These are phyloP conservation scores for Globisporangium paddicum DNA, from an alignment of 352 stramenopile species.

Conservation along the genomic window DNA sequence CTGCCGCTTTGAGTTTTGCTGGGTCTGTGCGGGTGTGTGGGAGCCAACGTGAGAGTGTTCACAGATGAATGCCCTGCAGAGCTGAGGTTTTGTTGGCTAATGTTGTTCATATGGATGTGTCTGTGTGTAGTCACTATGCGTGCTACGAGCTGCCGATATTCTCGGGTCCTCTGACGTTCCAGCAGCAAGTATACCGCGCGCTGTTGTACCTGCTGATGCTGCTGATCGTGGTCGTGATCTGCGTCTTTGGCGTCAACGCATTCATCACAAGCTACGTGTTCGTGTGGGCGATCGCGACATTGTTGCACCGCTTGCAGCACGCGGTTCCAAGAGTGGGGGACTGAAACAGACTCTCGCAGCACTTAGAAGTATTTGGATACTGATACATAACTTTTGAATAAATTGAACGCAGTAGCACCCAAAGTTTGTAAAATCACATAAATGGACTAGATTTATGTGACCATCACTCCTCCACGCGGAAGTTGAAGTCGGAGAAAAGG, in stretches of 20 bases:
- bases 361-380: too few relatives aligned
- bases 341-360: neutral
- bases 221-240: slow-evolving; percentile 47
- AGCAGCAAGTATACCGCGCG: slow-evolving; percentile 25
- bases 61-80: slow-evolving; percentile 5
- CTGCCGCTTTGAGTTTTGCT: slow-evolving; percentile 18
- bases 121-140: slow-evolving; percentile 43
- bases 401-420: neutral
- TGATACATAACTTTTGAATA: neutral
- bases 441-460: neutral
- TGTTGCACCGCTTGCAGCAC: slow-evolving; percentile 6
- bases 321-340: neutral
- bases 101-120: neutral
- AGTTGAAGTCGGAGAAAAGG: slow-evolving; percentile 8
- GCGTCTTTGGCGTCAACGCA: slow-evolving; percentile 43
- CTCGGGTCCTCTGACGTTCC: slow-evolving; percentile 22
- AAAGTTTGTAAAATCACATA: neutral
- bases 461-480: slow-evolving; percentile 7
- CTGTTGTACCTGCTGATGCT: slow-evolving; percentile 24
- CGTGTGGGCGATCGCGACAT: slow-evolving; percentile 1
- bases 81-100: neutral
- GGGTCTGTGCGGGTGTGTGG: slow-evolving; percentile 57
- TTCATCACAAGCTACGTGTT: slow-evolving; percentile 48
- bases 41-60: slow-evolving; percentile 41
- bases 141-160: slow-evolving; percentile 65